Conservation (phyloP, 1,284 basidiomycete genomes). For the Flammula alnicola region DNA sequence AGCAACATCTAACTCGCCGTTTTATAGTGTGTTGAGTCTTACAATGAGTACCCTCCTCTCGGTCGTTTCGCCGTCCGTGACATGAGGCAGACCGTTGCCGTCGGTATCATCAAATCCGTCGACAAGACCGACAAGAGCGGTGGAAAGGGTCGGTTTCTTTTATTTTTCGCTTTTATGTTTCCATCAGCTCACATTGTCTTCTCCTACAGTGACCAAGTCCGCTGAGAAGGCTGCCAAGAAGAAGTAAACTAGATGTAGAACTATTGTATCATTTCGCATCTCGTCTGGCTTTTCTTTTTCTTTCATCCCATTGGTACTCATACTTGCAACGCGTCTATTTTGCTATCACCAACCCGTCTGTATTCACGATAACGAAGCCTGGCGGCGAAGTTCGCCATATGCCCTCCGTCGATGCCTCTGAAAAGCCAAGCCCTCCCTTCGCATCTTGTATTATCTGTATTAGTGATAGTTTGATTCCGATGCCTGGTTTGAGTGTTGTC, state of each 20-base stretch:
- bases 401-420: slow-evolving; percentile 23
- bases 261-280: slow-evolving; percentile 52
- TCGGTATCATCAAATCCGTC: slow-evolving; percentile 96
- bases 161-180: slow-evolving; percentile 7
- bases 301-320: slow-evolving; percentile 57
- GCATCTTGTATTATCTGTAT: slow-evolving; percentile 26
- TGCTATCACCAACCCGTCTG: slow-evolving; percentile 44
- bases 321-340: slow-evolving; percentile 43
- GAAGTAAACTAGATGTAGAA: slow-evolving; percentile 89
- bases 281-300: slow-evolving; percentile 45
- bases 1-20: background rate
- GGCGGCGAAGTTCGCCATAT: slow-evolving; percentile 32
- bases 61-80: slow-evolving; percentile 99
- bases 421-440: slow-evolving; percentile 23
- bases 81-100: slow-evolving; percentile 98
- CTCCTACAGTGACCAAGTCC: slow-evolving; percentile 82
- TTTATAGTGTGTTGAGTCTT: slow-evolving; percentile 85
- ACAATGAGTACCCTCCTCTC: slow-evolving; percentile 98
- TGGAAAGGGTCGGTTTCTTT: slow-evolving; percentile 74
- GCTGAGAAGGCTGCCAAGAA: slow-evolving; percentile 96
- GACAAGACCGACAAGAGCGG: slow-evolving; percentile 89
- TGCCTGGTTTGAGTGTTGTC: background rate
- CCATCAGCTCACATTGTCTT: slow-evolving; percentile 15
- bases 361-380: slow-evolving; percentile 57
- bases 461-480: slow-evolving; percentile 18